Conservation (phyloP, 768 basidiomycete genomes). For the Pleurotus ostreatus region DNA sequence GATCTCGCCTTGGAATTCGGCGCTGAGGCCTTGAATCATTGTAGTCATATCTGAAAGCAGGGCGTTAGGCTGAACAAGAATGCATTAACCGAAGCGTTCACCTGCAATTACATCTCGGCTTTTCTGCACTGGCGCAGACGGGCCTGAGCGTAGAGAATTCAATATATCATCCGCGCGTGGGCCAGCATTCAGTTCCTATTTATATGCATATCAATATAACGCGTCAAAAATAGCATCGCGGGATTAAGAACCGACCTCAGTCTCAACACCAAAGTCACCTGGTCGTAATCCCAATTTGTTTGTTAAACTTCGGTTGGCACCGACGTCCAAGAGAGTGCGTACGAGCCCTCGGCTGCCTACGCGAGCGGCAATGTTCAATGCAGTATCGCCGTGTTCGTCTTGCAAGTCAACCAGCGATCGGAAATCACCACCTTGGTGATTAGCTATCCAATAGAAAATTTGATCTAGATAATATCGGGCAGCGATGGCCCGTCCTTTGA, state of each 20-base stretch:
- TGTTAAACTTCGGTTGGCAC: slow-evolving; percentile 81
- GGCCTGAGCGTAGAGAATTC: slow-evolving; percentile 66
- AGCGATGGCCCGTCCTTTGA: slow-evolving; percentile 79
- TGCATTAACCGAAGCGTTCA: slow-evolving; percentile 21
- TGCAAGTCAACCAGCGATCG: slow-evolving; percentile 82
- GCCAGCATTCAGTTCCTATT: slow-evolving; percentile 65
- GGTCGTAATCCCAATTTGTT: slow-evolving; percentile 94
- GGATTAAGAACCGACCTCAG: slow-evolving; percentile 54
- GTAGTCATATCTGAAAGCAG: slow-evolving; percentile 65
- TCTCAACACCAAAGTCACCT: slow-evolving; percentile 92
- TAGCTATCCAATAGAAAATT: slow-evolving; percentile 82
- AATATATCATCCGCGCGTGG: slow-evolving; percentile 79
- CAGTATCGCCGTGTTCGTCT: slow-evolving; percentile 95
- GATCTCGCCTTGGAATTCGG: slow-evolving; percentile 81
- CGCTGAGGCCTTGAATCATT: slow-evolving; percentile 76
- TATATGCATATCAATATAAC: background rate
- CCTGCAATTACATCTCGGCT: slow-evolving; percentile 85
- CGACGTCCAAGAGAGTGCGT: slow-evolving; percentile 82
- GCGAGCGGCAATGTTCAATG: slow-evolving; percentile 90
- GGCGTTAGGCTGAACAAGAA: slow-evolving; percentile 8
- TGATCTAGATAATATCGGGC: slow-evolving; percentile 92
- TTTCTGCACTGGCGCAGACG: slow-evolving; percentile 77
- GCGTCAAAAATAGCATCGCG: background rate
- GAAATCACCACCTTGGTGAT: slow-evolving; percentile 73
- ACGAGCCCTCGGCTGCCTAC: slow-evolving; percentile 90